A percentile compares a stretch with the other conserved stretches of the same genome.
These are phyloP conservation scores for Samsoniella hepiali DNA, from an alignment of 2,329 filamentous ascomycete species.

Conservation along the genomic window DNA sequence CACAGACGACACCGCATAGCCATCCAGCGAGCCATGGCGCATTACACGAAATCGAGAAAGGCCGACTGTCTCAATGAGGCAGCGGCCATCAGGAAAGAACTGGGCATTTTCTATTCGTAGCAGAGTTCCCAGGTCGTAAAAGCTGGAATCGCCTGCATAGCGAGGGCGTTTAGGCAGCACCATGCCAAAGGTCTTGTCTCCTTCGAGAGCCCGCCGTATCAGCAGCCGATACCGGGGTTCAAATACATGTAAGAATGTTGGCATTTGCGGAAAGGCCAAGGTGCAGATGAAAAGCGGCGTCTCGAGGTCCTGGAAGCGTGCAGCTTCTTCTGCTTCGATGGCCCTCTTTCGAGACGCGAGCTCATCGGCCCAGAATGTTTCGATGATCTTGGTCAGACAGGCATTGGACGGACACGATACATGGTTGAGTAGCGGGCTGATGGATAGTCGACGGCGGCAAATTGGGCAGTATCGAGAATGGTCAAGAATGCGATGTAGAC, in stretches of 20 bases:
- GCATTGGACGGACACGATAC: slow-evolving; percentile 55
- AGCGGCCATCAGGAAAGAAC: slow-evolving; percentile 74
- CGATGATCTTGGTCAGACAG: slow-evolving; percentile 60
- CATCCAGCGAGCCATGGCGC: slow-evolving; percentile 64
- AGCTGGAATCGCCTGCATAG: slow-evolving; percentile 39
- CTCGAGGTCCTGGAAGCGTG: slow-evolving; percentile 54
- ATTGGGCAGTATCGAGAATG: slow-evolving; percentile 77
- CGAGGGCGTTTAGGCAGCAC: slow-evolving; percentile 62
- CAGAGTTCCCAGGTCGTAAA: slow-evolving; percentile 74
- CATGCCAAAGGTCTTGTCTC: slow-evolving; percentile 79
- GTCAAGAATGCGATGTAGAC: slow-evolving; percentile 71
- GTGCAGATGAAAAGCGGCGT: slow-evolving; percentile 79
- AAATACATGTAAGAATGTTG: slow-evolving; percentile 85
- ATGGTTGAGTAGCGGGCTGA: slow-evolving; percentile 43
- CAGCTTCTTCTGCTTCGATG: slow-evolving; percentile 55
- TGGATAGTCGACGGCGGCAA: slow-evolving; percentile 64
- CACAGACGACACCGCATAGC: slow-evolving; percentile 72
- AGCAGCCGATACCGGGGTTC: slow-evolving; percentile 90
- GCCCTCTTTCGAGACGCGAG: slow-evolving; percentile 56
- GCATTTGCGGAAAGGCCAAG: slow-evolving; percentile 76
- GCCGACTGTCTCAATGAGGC: slow-evolving; percentile 74
- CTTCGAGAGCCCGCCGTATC: slow-evolving; percentile 74
- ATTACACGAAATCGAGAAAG: slow-evolving; percentile 72
- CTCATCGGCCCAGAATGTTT: slow-evolving; percentile 66
- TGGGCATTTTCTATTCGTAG: slow-evolving; percentile 73